Evolutionary conservation across 2,329 filamentous ascomycete species (phyloP).

Genomic region (Fusarium udum): DNA sequence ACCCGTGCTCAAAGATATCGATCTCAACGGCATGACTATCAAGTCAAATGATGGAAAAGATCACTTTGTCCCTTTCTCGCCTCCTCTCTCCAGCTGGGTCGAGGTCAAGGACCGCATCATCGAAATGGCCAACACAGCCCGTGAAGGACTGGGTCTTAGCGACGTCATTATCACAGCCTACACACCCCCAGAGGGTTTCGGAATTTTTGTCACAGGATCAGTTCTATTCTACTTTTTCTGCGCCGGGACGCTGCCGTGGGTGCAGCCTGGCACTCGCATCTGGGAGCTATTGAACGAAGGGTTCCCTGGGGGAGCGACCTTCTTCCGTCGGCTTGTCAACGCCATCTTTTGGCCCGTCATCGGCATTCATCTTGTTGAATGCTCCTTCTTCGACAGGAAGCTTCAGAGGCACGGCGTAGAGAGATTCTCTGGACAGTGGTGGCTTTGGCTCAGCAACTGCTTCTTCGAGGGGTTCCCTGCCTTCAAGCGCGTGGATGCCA

Average conservation of each 20-base stretch:
- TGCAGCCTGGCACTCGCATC: constrained; percentile 60
- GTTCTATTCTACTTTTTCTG: constrained; percentile 64
- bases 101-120: constrained; percentile 78
- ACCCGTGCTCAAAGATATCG: constrained; percentile 72
- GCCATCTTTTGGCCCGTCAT: constrained; percentile 68
- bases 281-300: constrained; percentile 60
- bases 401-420: constrained; percentile 60
- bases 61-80: constrained; percentile 70
- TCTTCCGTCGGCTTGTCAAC: constrained; percentile 68
- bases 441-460: constrained; percentile 61
- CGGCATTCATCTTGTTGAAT: constrained; percentile 72
- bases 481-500: constrained; percentile 61
- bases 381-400: constrained; percentile 60
- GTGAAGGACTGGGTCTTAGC: constrained; percentile 68
- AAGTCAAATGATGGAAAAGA: constrained; percentile 56
- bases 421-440: constrained; percentile 60
- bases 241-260: constrained; percentile 58
- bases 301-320: constrained; percentile 67
- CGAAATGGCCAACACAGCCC: constrained; percentile 70
- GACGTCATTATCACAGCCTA: constrained; percentile 55
- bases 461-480: constrained; percentile 64
- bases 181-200: constrained; percentile 53
- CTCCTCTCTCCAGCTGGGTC: constrained; percentile 72
- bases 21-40: constrained; percentile 71
- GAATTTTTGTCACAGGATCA: constrained; percentile 63